Evolutionary conservation across 2,329 filamentous ascomycete species (phyloP).

Genomic region (Pseudonectria buxi): DNA sequence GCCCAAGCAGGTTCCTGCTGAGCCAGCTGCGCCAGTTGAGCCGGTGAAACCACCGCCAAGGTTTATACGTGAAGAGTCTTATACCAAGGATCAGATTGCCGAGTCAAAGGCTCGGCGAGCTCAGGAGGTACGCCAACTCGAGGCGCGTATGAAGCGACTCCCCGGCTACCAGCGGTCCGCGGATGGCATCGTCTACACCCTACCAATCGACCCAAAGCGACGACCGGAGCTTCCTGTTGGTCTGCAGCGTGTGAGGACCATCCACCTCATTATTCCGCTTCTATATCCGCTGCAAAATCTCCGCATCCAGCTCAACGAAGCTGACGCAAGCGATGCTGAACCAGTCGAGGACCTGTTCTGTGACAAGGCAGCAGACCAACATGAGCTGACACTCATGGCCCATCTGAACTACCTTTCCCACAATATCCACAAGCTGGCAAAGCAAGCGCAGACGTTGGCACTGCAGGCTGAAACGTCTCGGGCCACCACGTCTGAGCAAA

Average conservation of each 20-base stretch:
- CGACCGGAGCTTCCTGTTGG: slow-evolving; percentile 52
- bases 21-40: slow-evolving; percentile 1
- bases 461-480: slow-evolving; percentile 12
- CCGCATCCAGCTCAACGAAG: slow-evolving; percentile 58
- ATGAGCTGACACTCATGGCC: slow-evolving; percentile 59
- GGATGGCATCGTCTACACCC: slow-evolving; percentile 63
- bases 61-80: slow-evolving; percentile 41
- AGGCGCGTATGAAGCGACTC: slow-evolving; percentile 64
- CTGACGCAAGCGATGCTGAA: slow-evolving; percentile 52
- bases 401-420: slow-evolving; percentile 69
- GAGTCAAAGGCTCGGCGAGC: slow-evolving; percentile 58
- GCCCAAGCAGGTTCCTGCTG: slow-evolving; percentile 2
- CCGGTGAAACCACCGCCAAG: slow-evolving; percentile 12
- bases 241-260: slow-evolving; percentile 54
- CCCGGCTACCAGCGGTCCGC: slow-evolving; percentile 60
- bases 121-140: slow-evolving; percentile 63
- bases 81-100: slow-evolving; percentile 52
- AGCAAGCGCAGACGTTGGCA: slow-evolving; percentile 32
- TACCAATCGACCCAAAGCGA: slow-evolving; percentile 63
- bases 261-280: slow-evolving; percentile 63
- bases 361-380: slow-evolving; percentile 48
- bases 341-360: slow-evolving; percentile 60
- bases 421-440: slow-evolving; percentile 62
- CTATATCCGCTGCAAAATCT: slow-evolving; percentile 67
- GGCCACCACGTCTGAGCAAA: slow-evolving; percentile 6